Percentiles rank a stretch among this genome's conserved stretches.
Conservation (phyloP, 257 asterid species). For the Coffea eugenioides region DNA sequence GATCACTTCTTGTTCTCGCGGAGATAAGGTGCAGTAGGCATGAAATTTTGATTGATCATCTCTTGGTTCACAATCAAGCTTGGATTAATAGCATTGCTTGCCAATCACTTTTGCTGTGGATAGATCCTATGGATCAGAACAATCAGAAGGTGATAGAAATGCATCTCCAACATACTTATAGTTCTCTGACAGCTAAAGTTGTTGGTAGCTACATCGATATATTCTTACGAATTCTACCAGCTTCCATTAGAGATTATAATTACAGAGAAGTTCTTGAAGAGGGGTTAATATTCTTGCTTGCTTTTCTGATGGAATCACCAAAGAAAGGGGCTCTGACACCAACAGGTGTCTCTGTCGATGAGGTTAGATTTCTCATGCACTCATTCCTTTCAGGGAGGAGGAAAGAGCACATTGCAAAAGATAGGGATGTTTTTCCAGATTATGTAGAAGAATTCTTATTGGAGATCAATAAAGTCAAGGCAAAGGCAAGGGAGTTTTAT, state of each 20-base stretch:
- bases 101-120: neutral
- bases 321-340: neutral
- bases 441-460: neutral
- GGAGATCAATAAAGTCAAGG: neutral
- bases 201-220: neutral
- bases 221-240: neutral
- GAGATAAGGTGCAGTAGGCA: neutral
- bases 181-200: neutral
- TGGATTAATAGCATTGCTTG: neutral
- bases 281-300: conserved; percentile 1
- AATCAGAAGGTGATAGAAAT: neutral
- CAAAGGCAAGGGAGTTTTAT: neutral
- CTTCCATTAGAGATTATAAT: neutral
- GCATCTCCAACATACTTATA: neutral
- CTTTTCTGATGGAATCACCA: conserved; percentile 6
- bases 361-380: conserved; percentile 3
- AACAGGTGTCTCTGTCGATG: neutral
- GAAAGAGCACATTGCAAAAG: neutral
- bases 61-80: neutral
- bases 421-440: neutral
- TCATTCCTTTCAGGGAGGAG: neutral
- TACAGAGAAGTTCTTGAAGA: neutral
- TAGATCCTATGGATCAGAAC: conserved; percentile 1
- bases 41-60: too few relatives aligned
- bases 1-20: neutral